These are phyloP conservation scores for Aureobasidium sp. DNA, from an alignment of 2,329 filamentous ascomycete species.

Conservation along the genomic window DNA sequence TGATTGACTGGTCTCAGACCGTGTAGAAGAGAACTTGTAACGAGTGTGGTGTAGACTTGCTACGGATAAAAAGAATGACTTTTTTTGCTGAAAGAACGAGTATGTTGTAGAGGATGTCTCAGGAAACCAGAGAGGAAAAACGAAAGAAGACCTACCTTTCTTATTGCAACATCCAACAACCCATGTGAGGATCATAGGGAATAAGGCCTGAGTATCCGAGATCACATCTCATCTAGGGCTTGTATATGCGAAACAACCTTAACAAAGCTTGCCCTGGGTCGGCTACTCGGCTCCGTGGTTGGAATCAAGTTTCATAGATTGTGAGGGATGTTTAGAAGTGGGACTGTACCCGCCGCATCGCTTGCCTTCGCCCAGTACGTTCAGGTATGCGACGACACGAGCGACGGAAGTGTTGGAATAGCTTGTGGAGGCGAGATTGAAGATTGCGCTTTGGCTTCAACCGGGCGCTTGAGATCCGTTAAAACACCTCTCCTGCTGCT, in stretches of 20 bases:
- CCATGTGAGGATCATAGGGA: no score
- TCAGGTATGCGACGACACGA: not conserved
- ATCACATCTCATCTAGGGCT: slow-evolving; percentile 6
- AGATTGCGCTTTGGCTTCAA: slow-evolving; percentile 1
- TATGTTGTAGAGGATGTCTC: not conserved
- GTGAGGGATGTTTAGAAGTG: not conserved
- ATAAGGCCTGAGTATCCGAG: slow-evolving; percentile 3
- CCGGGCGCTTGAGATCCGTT: not conserved
- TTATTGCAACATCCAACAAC: not conserved
- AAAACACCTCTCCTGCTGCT: not conserved
- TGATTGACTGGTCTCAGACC: slow-evolving; percentile 2
- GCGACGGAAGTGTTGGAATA: not conserved
- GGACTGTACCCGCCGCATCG: not conserved
- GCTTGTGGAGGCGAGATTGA: not conserved
- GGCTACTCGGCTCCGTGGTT: not conserved
- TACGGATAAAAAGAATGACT: slow-evolving; percentile 2
- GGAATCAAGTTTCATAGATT: not conserved
- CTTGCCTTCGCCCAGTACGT: not conserved
- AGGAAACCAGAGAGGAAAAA: not conserved
- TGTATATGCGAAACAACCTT: slow-evolving; percentile 14
- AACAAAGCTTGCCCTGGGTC: not conserved
- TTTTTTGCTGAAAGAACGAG: not conserved
- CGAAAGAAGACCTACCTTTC: not conserved
- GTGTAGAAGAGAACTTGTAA: slow-evolving; percentile 1
- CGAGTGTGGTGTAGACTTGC: slow-evolving; percentile 8